Conservation (phyloP, 169 alveolate species). For the Cryptosporidium sp. region DNA sequence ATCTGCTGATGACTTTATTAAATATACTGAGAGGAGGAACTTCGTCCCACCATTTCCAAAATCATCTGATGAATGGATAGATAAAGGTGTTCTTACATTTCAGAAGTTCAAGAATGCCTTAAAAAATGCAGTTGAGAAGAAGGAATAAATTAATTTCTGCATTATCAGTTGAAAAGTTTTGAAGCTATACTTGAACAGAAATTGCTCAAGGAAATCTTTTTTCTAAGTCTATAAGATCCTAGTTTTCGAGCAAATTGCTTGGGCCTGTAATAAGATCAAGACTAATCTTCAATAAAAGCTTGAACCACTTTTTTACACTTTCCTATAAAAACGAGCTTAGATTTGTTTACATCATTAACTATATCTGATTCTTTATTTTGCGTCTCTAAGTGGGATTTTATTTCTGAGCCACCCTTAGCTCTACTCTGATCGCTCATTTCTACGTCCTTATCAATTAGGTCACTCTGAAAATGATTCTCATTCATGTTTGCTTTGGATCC, state of each 20-base stretch:
- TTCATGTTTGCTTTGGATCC: background rate
- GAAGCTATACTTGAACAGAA: background rate
- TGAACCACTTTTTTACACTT: conserved; percentile 51
- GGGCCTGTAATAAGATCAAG: background rate
- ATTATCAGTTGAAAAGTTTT: background rate
- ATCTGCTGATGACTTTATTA: conserved; percentile 58
- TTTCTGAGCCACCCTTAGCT: background rate
- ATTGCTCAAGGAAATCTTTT: background rate
- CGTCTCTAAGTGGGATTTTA: background rate
- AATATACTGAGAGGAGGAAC: conserved; percentile 32
- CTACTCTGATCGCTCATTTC: background rate
- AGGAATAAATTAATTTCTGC: conserved; percentile 7
- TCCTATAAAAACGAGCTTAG: conserved; percentile 25
- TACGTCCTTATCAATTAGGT: background rate
- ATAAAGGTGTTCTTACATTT: conserved; percentile 16
- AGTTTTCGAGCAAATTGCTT: background rate
- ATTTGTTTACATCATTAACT: background rate
- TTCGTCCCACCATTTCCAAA: conserved; percentile 55
- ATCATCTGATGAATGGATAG: conserved; percentile 72
- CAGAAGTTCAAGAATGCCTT: conserved; percentile 14
- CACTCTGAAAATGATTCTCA: background rate
- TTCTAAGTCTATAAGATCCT: background rate
- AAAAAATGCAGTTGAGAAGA: background rate
- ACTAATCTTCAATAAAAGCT: conserved; percentile 29
- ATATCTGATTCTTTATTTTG: background rate